These are phyloP conservation scores for Flagelloscypha sp. DNA, from an alignment of 768 basidiomycete genomes.

Conservation along the genomic window DNA sequence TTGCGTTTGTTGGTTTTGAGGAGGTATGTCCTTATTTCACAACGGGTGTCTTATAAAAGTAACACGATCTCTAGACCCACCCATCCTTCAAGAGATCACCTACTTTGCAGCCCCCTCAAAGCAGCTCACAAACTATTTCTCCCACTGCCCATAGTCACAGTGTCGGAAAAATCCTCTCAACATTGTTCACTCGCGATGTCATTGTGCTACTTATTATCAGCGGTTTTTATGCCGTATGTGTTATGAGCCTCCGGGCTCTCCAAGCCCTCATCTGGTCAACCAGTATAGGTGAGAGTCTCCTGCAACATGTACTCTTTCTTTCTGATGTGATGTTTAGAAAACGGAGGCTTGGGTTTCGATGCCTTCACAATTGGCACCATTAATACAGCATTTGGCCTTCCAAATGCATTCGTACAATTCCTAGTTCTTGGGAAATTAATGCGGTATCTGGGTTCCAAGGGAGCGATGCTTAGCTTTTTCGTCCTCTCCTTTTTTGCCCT, in stretches of 20 bases:
- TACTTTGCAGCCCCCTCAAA: too few relatives aligned
- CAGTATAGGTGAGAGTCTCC: neutral
- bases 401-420: conserved; percentile 48
- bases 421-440: conserved; percentile 44
- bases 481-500: conserved; percentile 23
- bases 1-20: conserved; percentile 8
- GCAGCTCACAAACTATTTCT: too few relatives aligned
- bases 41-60: too few relatives aligned
- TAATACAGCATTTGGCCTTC: conserved; percentile 42
- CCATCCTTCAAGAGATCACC: too few relatives aligned
- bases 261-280: conserved; percentile 1
- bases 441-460: conserved; percentile 45
- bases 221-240: neutral
- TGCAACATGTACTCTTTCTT: too few relatives aligned
- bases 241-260: neutral
- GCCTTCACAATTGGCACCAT: conserved; percentile 20
- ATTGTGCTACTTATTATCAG: neutral
- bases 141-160: too few relatives aligned
- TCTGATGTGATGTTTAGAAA: too few relatives aligned
- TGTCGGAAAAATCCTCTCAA: too few relatives aligned
- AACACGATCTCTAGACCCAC: too few relatives aligned
- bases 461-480: too few relatives aligned
- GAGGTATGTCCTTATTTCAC: conserved; percentile 11
- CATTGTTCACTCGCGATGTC: too few relatives aligned
- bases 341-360: neutral